A percentile compares a stretch with the other conserved stretches of the same genome.
phyloP scores from a whole-genome alignment of 441 rosid species.

The Gossypium trilobum region DNA sequence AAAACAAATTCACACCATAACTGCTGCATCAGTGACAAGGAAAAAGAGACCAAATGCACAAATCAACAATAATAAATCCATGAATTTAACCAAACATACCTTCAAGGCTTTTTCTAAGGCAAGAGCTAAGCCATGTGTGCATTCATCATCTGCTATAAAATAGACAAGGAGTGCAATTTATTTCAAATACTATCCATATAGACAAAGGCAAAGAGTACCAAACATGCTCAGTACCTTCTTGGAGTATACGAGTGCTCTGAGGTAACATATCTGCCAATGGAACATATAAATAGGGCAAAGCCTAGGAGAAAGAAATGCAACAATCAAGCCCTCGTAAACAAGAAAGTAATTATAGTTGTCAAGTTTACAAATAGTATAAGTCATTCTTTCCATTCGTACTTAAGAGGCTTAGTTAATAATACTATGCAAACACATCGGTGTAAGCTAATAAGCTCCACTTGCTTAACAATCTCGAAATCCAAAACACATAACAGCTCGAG shows the following conservation, averaged over 20 bases:
- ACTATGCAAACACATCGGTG: neutral
- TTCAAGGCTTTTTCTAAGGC: slow-evolving; percentile 80
- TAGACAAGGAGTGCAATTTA: slow-evolving; percentile 1
- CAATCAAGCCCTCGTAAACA: neutral
- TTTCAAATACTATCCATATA: neutral
- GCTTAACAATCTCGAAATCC: neutral
- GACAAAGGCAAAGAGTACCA: neutral
- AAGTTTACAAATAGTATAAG: neutral
- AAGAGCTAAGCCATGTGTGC: slow-evolving; percentile 38
- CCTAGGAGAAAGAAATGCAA: slow-evolving; percentile 41
- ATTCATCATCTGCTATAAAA: slow-evolving; percentile 42
- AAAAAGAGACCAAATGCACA: slow-evolving; percentile 7
- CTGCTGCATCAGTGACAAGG: neutral
- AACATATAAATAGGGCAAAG: slow-evolving; percentile 77
- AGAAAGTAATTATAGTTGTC: neutral
- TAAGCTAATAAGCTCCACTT: neutral
- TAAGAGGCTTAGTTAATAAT: neutral
- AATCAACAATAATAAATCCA: slow-evolving; percentile 1
- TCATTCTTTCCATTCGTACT: neutral
- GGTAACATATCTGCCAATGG: slow-evolving; percentile 57
- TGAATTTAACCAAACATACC: slow-evolving; percentile 32
- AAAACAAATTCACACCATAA: slow-evolving; percentile 16
- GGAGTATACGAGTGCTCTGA: slow-evolving; percentile 19
- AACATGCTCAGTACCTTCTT: slow-evolving; percentile 42
- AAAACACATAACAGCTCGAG: neutral